Conservation (phyloP, 2,329 filamentous ascomycete genomes). For the Venturia pyrina region DNA sequence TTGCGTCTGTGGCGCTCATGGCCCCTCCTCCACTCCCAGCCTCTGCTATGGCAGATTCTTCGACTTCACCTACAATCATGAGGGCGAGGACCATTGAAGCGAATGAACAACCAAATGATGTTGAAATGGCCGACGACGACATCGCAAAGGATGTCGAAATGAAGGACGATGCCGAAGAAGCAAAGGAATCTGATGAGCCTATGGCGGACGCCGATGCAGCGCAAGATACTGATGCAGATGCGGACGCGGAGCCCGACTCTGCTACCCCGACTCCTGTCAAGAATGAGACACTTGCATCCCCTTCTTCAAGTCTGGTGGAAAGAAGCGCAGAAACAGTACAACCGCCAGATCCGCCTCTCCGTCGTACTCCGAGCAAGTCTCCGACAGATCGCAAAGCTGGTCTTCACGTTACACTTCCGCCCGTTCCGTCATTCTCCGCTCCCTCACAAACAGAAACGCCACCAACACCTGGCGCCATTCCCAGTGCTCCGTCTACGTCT, state of each 20-base stretch:
- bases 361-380: neutral
- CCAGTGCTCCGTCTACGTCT: constrained; percentile 16
- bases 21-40: constrained; percentile 9
- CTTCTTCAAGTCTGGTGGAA: neutral
- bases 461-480: constrained; percentile 19
- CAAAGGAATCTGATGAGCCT: neutral
- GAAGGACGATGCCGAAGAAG: neutral
- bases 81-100: neutral
- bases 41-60: neutral
- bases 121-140: constrained; percentile 38
- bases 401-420: constrained; percentile 23
- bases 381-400: constrained; percentile 2
- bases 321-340: neutral
- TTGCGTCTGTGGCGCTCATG: neutral
- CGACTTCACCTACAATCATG: constrained; percentile 3
- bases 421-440: constrained; percentile 19
- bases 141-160: neutral
- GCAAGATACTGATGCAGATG: neutral
- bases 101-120: constrained; percentile 20
- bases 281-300: neutral
- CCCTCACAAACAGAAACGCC: neutral
- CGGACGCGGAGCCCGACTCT: neutral
- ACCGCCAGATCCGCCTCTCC: neutral
- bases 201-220: neutral
- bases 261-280: neutral